These are phyloP conservation scores for Neurospora africana DNA, from an alignment of 495 filamentous ascomycete genomes.

Conservation along the genomic window DNA sequence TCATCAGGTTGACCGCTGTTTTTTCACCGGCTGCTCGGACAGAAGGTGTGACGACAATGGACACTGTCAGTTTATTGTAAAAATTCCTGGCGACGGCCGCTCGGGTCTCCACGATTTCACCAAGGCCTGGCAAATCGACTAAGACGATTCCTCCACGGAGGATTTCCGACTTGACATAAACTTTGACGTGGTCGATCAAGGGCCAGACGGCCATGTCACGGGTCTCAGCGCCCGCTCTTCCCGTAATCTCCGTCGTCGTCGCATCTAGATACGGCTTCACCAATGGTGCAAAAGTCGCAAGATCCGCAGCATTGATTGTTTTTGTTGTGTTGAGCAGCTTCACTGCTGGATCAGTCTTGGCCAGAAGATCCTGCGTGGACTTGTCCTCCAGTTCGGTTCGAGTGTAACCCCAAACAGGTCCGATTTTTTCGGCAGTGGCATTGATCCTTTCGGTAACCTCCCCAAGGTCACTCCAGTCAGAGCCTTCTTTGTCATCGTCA, in stretches of 20 bases:
- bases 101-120: conserved; percentile 12
- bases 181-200: conserved; percentile 13
- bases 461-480: not conserved
- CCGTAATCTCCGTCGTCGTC: not conserved
- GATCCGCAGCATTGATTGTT: not conserved
- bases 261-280: conserved; percentile 14
- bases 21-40: conserved; percentile 16
- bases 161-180: conserved; percentile 14
- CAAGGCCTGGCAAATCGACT: conserved; percentile 18
- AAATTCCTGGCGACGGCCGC: conserved; percentile 8
- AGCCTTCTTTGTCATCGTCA: not conserved
- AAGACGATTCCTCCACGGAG: conserved; percentile 13
- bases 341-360: conserved; percentile 2
- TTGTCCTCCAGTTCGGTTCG: conserved; percentile 14
- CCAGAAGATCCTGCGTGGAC: conserved; percentile 9
- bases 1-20: conserved; percentile 13
- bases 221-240: not conserved
- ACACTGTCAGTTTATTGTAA: conserved; percentile 10
- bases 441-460: not conserved
- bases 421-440: conserved; percentile 1
- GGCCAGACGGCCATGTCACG: conserved; percentile 12
- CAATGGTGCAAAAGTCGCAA: not conserved
- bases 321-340: not conserved
- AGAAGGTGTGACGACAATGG: conserved; percentile 11
- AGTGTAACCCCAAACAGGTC: not conserved